These are phyloP conservation scores for Hericium erinaceus DNA, from an alignment of 768 basidiomycete genomes.

Conservation along the genomic window DNA sequence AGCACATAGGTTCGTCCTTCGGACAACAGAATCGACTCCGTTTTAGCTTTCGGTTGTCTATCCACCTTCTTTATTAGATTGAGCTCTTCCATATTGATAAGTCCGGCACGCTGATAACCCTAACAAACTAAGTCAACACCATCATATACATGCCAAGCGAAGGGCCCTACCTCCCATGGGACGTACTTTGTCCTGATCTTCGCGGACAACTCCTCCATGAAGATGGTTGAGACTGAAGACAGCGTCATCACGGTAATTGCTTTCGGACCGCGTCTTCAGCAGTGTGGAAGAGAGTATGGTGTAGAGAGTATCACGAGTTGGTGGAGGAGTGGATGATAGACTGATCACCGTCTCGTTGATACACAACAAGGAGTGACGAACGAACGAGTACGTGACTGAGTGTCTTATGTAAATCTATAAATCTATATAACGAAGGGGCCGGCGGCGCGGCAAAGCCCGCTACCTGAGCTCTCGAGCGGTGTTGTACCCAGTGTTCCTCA, in stretches of 20 bases:
- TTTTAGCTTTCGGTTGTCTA: slow-evolving; percentile 63
- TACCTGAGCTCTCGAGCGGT: too few species aligned
- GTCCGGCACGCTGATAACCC: slow-evolving; percentile 93
- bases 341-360: too few species aligned
- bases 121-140: slow-evolving; percentile 22
- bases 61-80: slow-evolving; percentile 85
- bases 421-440: too few species aligned
- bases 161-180: slow-evolving; percentile 80
- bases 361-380: too few species aligned
- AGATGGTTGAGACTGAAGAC: slow-evolving; percentile 69
- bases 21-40: slow-evolving; percentile 68
- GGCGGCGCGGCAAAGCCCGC: too few species aligned
- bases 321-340: too few species aligned
- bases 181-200: slow-evolving; percentile 88
- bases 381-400: too few species aligned
- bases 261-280: too few species aligned
- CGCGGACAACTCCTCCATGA: slow-evolving; percentile 78
- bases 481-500: too few species aligned
- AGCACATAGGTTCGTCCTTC: slow-evolving; percentile 78
- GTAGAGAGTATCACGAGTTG: too few species aligned
- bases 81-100: slow-evolving; percentile 83
- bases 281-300: too few species aligned
- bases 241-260: slow-evolving; percentile 44
- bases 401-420: too few species aligned
- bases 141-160: background rate